Conservation (phyloP, 352 stramenopile species). For the Phytophthora nicotianae region DNA sequence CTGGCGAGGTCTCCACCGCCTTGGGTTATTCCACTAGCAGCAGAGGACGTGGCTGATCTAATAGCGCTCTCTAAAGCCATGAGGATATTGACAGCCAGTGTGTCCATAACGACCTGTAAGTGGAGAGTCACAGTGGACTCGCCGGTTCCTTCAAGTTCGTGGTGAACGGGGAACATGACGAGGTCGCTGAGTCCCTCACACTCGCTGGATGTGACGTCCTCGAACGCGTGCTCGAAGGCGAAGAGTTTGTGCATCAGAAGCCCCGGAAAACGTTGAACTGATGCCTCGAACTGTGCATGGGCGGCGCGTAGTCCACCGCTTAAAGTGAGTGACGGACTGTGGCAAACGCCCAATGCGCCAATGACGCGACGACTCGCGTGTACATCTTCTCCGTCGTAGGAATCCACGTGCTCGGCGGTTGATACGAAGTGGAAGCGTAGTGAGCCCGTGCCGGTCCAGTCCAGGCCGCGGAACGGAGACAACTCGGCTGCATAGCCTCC, state of each 20-base stretch:
- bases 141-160: conserved; percentile 61
- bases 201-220: conserved; percentile 58
- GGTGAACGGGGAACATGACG: conserved; percentile 84
- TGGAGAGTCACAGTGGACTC: conserved; percentile 83
- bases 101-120: conserved; percentile 82
- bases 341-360: conserved; percentile 79
- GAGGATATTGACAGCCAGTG: conserved; percentile 79
- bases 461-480: conserved; percentile 77
- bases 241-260: conserved; percentile 84
- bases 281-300: conserved; percentile 71
- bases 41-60: conserved; percentile 57
- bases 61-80: conserved; percentile 84
- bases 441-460: conserved; percentile 60
- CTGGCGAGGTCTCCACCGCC: conserved; percentile 37
- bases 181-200: conserved; percentile 64
- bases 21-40: conserved; percentile 20
- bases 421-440: conserved; percentile 81
- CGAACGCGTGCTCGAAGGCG: conserved; percentile 84
- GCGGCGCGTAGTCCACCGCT: conserved; percentile 45
- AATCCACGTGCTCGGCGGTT: conserved; percentile 57
- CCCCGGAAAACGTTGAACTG: conserved; percentile 65
- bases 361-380: conserved; percentile 75
- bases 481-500: conserved; percentile 81
- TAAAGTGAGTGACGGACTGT: conserved; percentile 71
- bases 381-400: conserved; percentile 73